These are phyloP conservation scores for Kandelia obovata DNA, from an alignment of 345 rosid genomes.

Conservation along the genomic window DNA sequence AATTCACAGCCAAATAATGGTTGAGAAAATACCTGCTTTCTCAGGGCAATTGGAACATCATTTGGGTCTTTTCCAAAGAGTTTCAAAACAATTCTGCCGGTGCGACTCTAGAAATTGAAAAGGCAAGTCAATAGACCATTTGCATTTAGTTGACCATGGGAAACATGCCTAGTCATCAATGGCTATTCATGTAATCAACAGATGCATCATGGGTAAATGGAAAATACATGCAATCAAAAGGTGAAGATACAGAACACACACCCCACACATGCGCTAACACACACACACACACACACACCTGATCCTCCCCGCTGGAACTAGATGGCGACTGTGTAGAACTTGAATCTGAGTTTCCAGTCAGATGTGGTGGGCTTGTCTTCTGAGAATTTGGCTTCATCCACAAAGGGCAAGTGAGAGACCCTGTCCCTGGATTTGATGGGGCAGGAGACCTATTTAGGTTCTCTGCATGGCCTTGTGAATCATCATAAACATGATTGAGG, in stretches of 20 bases:
- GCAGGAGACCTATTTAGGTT: slow-evolving; percentile 56
- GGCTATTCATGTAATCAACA: not conserved
- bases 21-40: slow-evolving; percentile 61
- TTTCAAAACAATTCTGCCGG: slow-evolving; percentile 83
- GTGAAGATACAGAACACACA: not conserved
- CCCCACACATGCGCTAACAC: not conserved
- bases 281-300: slow-evolving; percentile 38
- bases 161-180: not conserved
- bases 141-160: not conserved
- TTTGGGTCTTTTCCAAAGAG: slow-evolving; percentile 93
- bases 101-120: slow-evolving; percentile 63
- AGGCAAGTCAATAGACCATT: not conserved
- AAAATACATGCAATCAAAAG: slow-evolving; percentile 1
- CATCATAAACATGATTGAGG: slow-evolving; percentile 73
- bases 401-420: slow-evolving; percentile 66
- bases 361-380: slow-evolving; percentile 81
- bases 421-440: slow-evolving; percentile 46
- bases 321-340: slow-evolving; percentile 87
- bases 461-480: slow-evolving; percentile 65
- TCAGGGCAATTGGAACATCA: slow-evolving; percentile 75
- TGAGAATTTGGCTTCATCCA: slow-evolving; percentile 66
- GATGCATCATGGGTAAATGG: not conserved
- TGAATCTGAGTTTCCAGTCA: slow-evolving; percentile 82
- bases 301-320: slow-evolving; percentile 82
- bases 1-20: slow-evolving; percentile 7